Conservation (phyloP, 257 asterid species). For the Phtheirospermum japonicum region DNA sequence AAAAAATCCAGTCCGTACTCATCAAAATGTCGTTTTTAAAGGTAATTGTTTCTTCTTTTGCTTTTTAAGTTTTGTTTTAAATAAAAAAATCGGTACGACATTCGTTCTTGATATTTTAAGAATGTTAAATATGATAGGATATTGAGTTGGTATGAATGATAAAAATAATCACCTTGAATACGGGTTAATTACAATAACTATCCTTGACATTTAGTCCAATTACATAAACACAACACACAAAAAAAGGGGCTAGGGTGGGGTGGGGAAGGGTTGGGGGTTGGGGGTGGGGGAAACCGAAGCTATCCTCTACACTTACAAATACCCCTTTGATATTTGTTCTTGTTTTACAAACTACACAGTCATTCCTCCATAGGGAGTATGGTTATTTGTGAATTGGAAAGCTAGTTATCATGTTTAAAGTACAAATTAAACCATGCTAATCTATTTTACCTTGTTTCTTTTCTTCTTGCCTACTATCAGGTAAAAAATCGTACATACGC, state of each 20-base stretch:
- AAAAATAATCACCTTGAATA: neutral
- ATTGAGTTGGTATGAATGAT: neutral
- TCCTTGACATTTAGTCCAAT: neutral
- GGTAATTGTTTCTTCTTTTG: constrained; percentile 36
- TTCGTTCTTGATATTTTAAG: neutral
- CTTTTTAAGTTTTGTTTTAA: neutral
- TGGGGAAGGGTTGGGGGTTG: too few relatives aligned
- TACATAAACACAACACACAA: too few relatives aligned
- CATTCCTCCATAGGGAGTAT: too few relatives aligned
- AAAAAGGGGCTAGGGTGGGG: too few relatives aligned
- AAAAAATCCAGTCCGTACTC: constrained; percentile 46
- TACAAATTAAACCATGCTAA: neutral
- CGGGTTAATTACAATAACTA: neutral
- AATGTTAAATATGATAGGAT: neutral
- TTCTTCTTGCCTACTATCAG: constrained; percentile 33
- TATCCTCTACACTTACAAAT: too few relatives aligned
- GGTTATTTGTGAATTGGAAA: too few relatives aligned
- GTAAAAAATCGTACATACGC: constrained; percentile 66
- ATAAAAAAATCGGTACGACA: neutral
- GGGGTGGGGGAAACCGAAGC: too few relatives aligned
- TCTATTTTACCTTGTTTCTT: neutral
- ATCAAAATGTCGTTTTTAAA: constrained; percentile 59
- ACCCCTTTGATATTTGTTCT: too few relatives aligned
- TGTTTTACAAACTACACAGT: too few relatives aligned
- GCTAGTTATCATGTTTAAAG: neutral